phyloP scores from a whole-genome alignment of 140 eudicot genomes.

The Flaveria floridana region DNA sequence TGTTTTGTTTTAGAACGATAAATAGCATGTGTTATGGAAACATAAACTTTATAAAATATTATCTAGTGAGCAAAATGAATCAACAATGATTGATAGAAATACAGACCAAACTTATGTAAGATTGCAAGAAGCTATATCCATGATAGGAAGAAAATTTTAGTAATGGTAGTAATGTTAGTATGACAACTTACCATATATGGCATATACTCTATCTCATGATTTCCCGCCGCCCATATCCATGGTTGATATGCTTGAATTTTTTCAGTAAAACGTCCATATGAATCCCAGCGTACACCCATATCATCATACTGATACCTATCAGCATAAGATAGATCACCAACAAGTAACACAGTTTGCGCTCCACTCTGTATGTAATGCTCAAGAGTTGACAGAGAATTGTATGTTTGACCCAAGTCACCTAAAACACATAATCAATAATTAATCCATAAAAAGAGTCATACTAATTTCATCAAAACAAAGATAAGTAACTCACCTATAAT shows the following conservation, averaged over 20 bases:
- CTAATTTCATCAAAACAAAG: background rate
- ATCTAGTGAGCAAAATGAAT: background rate
- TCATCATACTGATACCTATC: constrained; percentile 69
- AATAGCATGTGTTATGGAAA: background rate
- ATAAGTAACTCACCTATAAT: constrained; percentile 16
- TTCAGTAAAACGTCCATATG: constrained; percentile 90
- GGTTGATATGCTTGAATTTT: constrained; percentile 81
- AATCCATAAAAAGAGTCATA: background rate
- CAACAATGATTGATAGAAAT: background rate
- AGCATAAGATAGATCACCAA: constrained; percentile 94
- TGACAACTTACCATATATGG: constrained; percentile 74
- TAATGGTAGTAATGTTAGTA: background rate
- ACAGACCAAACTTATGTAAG: background rate
- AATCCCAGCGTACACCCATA: constrained; percentile 91
- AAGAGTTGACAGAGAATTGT: constrained; percentile 28
- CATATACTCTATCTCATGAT: constrained; percentile 89
- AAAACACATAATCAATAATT: background rate
- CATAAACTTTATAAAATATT: background rate
- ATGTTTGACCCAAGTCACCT: constrained; percentile 34
- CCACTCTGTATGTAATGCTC: constrained; percentile 27
- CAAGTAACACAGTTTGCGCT: constrained; percentile 32
- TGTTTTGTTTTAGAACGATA: background rate
- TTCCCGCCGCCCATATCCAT: constrained; percentile 90
- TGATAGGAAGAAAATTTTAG: background rate
- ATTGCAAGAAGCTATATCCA: background rate